A percentile compares a stretch with the other conserved stretches of the same genome.
Conservation (phyloP, 2,329 filamentous ascomycete species). For the Monosporascus sp. region DNA sequence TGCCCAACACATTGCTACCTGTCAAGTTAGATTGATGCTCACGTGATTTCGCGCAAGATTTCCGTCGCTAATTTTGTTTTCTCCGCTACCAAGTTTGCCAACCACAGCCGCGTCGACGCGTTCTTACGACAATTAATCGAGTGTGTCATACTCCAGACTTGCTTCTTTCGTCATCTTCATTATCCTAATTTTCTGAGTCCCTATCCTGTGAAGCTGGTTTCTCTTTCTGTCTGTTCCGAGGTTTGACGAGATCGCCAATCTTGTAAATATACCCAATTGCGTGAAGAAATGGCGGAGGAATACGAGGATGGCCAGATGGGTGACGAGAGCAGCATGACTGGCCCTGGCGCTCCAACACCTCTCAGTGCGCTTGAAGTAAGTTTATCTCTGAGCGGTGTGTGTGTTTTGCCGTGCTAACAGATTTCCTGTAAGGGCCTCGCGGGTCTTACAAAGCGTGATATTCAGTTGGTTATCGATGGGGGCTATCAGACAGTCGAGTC, state of each 20-base stretch:
- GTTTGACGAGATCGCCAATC: background rate
- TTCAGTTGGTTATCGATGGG: conserved; percentile 85
- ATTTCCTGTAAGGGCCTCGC: conserved; percentile 63
- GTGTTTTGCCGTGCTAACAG: background rate
- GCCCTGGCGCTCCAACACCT: conserved; percentile 90
- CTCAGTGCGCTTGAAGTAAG: conserved; percentile 78
- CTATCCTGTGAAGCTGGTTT: background rate
- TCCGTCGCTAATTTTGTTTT: background rate
- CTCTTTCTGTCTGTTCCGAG: background rate
- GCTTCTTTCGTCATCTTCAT: no score
- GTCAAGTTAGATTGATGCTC: background rate
- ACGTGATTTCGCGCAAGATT: background rate
- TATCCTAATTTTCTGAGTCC: background rate
- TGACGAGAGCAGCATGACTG: conserved; percentile 69
- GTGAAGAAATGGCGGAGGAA: conserved; percentile 46
- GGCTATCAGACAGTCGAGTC: conserved; percentile 95
- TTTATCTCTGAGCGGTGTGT: background rate
- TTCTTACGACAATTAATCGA: background rate
- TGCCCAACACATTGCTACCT: background rate
- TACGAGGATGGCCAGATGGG: conserved; percentile 60
- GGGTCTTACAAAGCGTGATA: conserved; percentile 89
- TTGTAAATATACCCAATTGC: background rate
- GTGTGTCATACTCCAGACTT: no score
- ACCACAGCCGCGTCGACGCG: background rate
- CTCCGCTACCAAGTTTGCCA: background rate